Conservation (phyloP, 106 monocot genomes). For the Allium fistulosum region DNA sequence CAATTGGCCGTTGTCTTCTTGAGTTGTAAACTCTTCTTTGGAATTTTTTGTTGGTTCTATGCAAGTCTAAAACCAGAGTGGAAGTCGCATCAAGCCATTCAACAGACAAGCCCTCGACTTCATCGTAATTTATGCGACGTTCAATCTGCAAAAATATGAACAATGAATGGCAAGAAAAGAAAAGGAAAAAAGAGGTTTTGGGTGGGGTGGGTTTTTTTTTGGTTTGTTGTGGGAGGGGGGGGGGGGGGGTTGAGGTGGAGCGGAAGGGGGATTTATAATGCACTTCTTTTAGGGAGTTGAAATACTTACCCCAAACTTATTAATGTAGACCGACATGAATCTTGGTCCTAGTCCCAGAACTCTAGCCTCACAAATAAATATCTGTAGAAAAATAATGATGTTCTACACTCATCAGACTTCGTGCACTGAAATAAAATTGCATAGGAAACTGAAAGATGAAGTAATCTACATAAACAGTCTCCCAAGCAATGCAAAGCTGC, state of each 20-base stretch:
- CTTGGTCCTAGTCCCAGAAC: constrained; percentile 55
- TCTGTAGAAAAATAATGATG: constrained; percentile 18
- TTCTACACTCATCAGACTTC: neutral
- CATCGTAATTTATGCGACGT: constrained; percentile 53
- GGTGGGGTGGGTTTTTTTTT: no score
- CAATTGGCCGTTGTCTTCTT: constrained; percentile 22
- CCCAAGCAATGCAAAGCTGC: no score
- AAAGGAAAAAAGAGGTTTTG: neutral
- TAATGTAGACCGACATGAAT: constrained; percentile 68
- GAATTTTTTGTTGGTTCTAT: constrained; percentile 12
- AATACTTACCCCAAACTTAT: constrained; percentile 37
- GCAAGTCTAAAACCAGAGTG: constrained; percentile 44
- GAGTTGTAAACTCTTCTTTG: constrained; percentile 13
- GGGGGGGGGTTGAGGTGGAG: neutral
- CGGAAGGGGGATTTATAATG: no score
- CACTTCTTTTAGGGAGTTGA: neutral
- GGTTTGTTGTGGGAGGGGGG: neutral
- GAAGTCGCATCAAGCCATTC: constrained; percentile 52
- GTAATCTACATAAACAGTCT: no score
- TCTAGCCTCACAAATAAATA: constrained; percentile 49
- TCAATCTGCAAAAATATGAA: constrained; percentile 26
- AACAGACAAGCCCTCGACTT: constrained; percentile 35
- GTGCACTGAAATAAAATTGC: no score
- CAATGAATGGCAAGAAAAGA: neutral
- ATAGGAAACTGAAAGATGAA: no score